A percentile compares a stretch with the other conserved stretches of the same genome.
Conservation (phyloP, 768 basidiomycete species). For the Kwoniella mangroviensis region DNA sequence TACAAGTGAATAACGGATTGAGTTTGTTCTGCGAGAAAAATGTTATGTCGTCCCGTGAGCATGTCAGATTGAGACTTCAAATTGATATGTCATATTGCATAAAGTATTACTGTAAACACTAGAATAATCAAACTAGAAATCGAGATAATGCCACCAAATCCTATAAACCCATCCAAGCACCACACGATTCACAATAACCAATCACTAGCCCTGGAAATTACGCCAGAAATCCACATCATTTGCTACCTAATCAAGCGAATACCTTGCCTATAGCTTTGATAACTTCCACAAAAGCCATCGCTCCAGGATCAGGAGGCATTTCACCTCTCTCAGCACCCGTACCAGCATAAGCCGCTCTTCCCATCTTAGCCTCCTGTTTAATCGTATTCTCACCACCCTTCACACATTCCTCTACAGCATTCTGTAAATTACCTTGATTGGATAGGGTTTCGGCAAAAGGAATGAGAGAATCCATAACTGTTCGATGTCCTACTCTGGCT, state of each 20-base stretch:
- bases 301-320: slow-evolving; percentile 55
- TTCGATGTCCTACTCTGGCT: slow-evolving; percentile 53
- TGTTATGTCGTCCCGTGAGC: not conserved
- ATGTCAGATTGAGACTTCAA: too few relatives aligned
- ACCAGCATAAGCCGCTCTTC: slow-evolving; percentile 54
- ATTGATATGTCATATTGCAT: too few relatives aligned
- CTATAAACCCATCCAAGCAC: too few relatives aligned
- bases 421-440: slow-evolving; percentile 29
- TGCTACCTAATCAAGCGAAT: not conserved
- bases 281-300: slow-evolving; percentile 51
- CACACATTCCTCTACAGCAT: slow-evolving; percentile 41
- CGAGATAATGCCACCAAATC: too few relatives aligned
- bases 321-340: slow-evolving; percentile 34
- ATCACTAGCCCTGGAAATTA: not conserved
- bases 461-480: slow-evolving; percentile 56
- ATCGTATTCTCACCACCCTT: slow-evolving; percentile 49
- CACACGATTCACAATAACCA: too few relatives aligned
- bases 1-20: slow-evolving; percentile 1
- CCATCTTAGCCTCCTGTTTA: slow-evolving; percentile 47
- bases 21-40: not conserved
- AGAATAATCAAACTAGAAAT: too few relatives aligned
- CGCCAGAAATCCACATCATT: not conserved
- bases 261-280: slow-evolving; percentile 50
- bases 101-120: too few relatives aligned
- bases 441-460: slow-evolving; percentile 52